A percentile compares a stretch with the other conserved stretches of the same genome.
Conservation (phyloP, 2,329 filamentous ascomycete genomes). For the Knoxdaviesia capensis region DNA sequence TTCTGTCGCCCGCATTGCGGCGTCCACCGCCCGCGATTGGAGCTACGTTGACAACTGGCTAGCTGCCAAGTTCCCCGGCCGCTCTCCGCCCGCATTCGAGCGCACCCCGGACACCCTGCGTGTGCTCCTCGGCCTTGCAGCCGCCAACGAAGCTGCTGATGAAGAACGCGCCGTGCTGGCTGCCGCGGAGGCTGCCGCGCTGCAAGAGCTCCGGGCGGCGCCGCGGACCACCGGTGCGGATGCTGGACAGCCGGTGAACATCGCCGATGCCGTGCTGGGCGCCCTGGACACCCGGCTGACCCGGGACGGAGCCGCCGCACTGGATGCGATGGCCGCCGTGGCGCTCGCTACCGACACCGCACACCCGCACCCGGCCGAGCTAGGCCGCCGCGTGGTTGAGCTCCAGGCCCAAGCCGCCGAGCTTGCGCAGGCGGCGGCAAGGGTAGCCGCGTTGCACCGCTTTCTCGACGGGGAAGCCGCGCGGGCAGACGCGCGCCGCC, state of each 20-base stretch:
- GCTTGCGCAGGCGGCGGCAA: slow-evolving; percentile 32
- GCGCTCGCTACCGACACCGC: slow-evolving; percentile 28
- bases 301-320: slow-evolving; percentile 29
- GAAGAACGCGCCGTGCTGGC: slow-evolving; percentile 42
- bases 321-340: slow-evolving; percentile 36
- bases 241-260: background rate
- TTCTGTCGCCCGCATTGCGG: slow-evolving; percentile 50
- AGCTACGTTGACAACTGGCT: slow-evolving; percentile 75
- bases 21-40: slow-evolving; percentile 79
- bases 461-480: slow-evolving; percentile 32
- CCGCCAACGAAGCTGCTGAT: slow-evolving; percentile 58
- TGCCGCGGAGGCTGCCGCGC: slow-evolving; percentile 35
- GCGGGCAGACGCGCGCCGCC: slow-evolving; percentile 17
- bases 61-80: slow-evolving; percentile 43
- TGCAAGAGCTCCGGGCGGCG: slow-evolving; percentile 26
- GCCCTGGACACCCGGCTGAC: slow-evolving; percentile 33
- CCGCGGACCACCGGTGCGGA: slow-evolving; percentile 1
- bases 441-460: slow-evolving; percentile 33
- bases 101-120: slow-evolving; percentile 69
- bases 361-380: slow-evolving; percentile 22
- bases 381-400: slow-evolving; percentile 32
- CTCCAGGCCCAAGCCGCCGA: slow-evolving; percentile 33
- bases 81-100: slow-evolving; percentile 54
- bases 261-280: slow-evolving; percentile 22
- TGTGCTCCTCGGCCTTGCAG: slow-evolving; percentile 51